Evolutionary conservation across 169 alveolate species (phyloP).

Genomic region (Babesia gibsoni): DNA sequence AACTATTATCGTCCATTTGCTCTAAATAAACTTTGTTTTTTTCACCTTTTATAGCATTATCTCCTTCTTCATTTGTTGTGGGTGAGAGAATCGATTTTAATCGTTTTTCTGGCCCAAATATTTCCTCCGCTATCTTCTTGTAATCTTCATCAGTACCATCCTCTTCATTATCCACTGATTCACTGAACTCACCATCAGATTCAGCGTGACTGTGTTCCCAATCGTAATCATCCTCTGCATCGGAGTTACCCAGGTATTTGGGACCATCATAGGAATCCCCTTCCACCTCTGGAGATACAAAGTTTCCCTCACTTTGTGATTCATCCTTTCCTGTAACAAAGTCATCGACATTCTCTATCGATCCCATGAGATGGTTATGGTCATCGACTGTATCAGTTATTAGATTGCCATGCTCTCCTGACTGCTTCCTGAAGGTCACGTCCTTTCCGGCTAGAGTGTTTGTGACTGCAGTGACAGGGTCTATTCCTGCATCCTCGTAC

Average conservation of each 20-base stretch:
- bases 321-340: constrained; percentile 3
- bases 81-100: background rate
- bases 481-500: constrained; percentile 10
- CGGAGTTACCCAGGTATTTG: background rate
- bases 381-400: background rate
- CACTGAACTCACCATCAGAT: constrained; percentile 20
- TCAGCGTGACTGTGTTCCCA: background rate
- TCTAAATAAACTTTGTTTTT: background rate
- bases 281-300: constrained; percentile 1
- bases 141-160: constrained; percentile 33
- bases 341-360: constrained; percentile 4
- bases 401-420: background rate
- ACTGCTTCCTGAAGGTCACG: background rate
- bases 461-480: background rate
- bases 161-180: constrained; percentile 14
- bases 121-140: constrained; percentile 53
- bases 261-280: background rate
- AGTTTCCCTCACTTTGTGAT: background rate
- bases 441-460: background rate
- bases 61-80: background rate
- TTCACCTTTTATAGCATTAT: background rate
- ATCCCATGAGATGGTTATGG: background rate
- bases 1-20: background rate
- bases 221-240: constrained; percentile 36
- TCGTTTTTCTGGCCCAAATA: background rate